Percentiles rank a stretch among this genome's conserved stretches.
These are phyloP conservation scores for Cocos nucifera DNA, from an alignment of 176 grass and related monocot species.

Conservation along the genomic window DNA sequence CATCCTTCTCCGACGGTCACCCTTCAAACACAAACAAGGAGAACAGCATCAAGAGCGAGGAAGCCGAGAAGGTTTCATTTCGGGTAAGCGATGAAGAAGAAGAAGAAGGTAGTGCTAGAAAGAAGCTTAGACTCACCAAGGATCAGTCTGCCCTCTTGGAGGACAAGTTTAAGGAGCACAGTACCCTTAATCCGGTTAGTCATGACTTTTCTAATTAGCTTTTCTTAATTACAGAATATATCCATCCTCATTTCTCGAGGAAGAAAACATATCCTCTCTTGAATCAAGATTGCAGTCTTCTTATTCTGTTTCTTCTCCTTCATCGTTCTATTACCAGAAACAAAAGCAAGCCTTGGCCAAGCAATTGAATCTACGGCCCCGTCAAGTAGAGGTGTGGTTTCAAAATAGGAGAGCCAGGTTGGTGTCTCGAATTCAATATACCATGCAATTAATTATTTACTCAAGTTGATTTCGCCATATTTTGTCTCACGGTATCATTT, in stretches of 20 bases:
- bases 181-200: conserved; percentile 7
- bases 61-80: not conserved
- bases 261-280: no score
- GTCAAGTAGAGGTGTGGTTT: conserved; percentile 27
- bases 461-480: no score
- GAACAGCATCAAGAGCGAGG: conserved; percentile 4
- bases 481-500: no score
- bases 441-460: no score
- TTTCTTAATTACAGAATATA: no score
- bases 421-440: not conserved
- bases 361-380: conserved; percentile 20
- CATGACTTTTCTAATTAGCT: not conserved
- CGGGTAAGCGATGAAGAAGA: not conserved
- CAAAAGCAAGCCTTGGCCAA: conserved; percentile 17
- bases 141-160: conserved; percentile 18
- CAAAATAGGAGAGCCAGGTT: conserved; percentile 29
- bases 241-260: no score
- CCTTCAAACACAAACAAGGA: not conserved
- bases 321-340: conserved; percentile 1
- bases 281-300: not conserved
- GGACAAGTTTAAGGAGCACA: conserved; percentile 11
- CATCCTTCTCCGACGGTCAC: not conserved
- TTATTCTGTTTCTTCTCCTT: not conserved
- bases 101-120: not conserved
- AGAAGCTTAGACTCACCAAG: conserved; percentile 21